Conservation (phyloP, 176 grass and related monocot genomes). For the Triticum monococcum region DNA sequence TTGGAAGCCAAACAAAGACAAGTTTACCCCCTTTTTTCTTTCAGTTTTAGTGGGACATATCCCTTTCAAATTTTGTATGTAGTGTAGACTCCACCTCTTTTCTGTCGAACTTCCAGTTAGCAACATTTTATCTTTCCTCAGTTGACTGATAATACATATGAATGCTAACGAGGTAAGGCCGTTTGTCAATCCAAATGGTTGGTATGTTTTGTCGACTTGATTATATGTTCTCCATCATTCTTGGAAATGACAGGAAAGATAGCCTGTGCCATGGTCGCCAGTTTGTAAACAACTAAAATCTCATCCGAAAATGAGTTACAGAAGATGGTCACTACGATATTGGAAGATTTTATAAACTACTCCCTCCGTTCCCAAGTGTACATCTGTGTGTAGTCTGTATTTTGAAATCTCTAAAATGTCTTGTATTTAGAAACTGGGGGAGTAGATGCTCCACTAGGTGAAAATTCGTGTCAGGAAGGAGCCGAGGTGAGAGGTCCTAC, state of each 20-base stretch:
- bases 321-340: neutral
- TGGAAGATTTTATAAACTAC: too few species aligned
- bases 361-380: too few species aligned
- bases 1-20: slow-evolving; percentile 9
- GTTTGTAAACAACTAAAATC: neutral
- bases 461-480: neutral
- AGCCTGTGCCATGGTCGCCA: neutral
- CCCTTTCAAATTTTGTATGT: slow-evolving; percentile 8
- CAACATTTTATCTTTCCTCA: neutral
- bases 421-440: too few species aligned
- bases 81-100: neutral
- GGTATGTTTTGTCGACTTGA: neutral
- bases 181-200: neutral
- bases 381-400: too few species aligned
- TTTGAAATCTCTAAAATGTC: too few species aligned
- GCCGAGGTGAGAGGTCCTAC: neutral
- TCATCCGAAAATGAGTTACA: neutral
- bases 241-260: neutral
- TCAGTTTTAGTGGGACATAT: neutral
- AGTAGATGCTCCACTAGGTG: neutral
- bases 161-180: neutral
- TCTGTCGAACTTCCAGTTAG: neutral
- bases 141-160: neutral
- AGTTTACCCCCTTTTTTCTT: neutral
- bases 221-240: neutral